Percentiles rank a stretch among this genome's conserved stretches.
Evolutionary conservation across 2,329 filamentous ascomycete genomes (phyloP).

Genomic region (Cyclaneusma minus): DNA sequence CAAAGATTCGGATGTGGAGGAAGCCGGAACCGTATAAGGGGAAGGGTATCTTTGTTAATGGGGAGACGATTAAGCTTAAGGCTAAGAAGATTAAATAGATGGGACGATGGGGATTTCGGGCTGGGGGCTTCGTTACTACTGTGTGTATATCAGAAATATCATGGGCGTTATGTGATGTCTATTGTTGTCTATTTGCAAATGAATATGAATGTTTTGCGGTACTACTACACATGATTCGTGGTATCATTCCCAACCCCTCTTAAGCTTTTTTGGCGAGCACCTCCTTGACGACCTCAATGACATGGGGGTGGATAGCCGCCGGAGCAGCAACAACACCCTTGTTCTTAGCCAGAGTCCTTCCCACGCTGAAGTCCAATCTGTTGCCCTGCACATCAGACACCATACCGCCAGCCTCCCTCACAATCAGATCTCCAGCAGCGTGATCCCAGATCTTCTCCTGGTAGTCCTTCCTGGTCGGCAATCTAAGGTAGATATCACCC

Average conservation of each 20-base stretch:
- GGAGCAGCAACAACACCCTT: conserved; percentile 90
- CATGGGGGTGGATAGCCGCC: conserved; percentile 54
- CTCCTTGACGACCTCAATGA: conserved; percentile 69
- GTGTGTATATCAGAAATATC: conserved; percentile 4
- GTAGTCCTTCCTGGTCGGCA: conserved; percentile 76
- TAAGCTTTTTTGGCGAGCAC: conserved; percentile 39
- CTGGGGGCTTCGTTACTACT: no score
- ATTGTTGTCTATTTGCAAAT: neutral
- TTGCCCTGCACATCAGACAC: conserved; percentile 84
- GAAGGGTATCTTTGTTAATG: conserved; percentile 96
- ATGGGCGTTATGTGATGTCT: neutral
- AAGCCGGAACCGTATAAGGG: conserved; percentile 96
- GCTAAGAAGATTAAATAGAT: conserved; percentile 86
- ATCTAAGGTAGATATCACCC: conserved; percentile 82
- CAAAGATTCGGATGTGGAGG: conserved; percentile 75
- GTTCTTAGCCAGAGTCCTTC: conserved; percentile 75
- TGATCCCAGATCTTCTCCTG: conserved; percentile 99
- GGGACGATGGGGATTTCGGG: no score
- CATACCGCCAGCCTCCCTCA: conserved; percentile 80
- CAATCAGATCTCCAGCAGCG: conserved; percentile 85
- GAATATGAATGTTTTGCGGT: neutral
- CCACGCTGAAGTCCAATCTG: conserved; percentile 70
- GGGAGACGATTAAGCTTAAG: conserved; percentile 96
- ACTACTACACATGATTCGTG: no score
- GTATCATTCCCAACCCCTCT: neutral